These are phyloP conservation scores for Solanum clarkiae DNA, from an alignment of 257 asterid species.

Conservation along the genomic window DNA sequence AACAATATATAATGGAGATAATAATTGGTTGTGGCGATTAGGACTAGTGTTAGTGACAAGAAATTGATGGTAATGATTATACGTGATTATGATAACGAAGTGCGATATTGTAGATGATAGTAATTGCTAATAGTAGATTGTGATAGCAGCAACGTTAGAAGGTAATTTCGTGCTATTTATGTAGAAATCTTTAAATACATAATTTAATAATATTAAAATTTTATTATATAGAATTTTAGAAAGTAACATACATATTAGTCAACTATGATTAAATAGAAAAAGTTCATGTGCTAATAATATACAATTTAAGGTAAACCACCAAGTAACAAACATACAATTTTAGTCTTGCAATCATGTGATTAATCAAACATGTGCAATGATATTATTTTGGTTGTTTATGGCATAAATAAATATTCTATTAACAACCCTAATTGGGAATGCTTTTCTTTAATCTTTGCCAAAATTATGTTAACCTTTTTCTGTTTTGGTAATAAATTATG, in stretches of 20 bases:
- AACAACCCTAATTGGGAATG: not conserved
- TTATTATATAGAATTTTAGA: not conserved
- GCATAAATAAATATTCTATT: not conserved
- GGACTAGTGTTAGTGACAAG: too few relatives aligned
- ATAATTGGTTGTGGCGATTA: too few relatives aligned
- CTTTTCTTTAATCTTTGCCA: not conserved
- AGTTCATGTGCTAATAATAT: not conserved
- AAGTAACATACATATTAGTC: not conserved
- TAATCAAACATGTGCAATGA: not conserved
- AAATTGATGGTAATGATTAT: too few relatives aligned
- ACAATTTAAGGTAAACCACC: not conserved
- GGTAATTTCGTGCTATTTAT: not conserved
- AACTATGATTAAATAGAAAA: not conserved
- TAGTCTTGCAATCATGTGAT: not conserved
- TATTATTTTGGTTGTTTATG: not conserved
- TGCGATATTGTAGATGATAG: not conserved
- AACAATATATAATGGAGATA: not conserved
- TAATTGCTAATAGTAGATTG: not conserved
- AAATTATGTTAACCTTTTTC: not conserved
- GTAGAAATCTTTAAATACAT: too few relatives aligned
- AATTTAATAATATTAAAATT: not conserved
- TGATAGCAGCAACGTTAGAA: not conserved
- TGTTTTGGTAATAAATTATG: too few relatives aligned
- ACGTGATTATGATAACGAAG: too few relatives aligned
- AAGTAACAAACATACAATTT: not conserved